Evolutionary conservation across 257 asterid species (phyloP).

Genomic region (Euphrasia confusa): DNA sequence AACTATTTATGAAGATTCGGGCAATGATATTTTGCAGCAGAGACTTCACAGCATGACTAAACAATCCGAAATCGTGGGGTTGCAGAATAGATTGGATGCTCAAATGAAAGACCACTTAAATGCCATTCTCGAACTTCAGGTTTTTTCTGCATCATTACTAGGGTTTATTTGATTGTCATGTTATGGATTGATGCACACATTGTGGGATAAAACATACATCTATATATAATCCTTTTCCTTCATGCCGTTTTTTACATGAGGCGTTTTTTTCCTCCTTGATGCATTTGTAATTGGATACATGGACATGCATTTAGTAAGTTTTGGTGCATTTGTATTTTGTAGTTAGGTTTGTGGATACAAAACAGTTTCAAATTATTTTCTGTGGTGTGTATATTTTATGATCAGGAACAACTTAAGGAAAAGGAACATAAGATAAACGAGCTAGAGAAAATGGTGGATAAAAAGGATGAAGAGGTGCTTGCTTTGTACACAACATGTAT

Average conservation of each 20-base stretch:
- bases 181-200: constrained; percentile 10
- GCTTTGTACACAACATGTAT: constrained; percentile 29
- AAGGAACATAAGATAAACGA: constrained; percentile 58
- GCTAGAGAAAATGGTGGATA: constrained; percentile 63
- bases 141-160: constrained; percentile 19
- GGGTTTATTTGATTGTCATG: neutral
- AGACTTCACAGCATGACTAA: constrained; percentile 48
- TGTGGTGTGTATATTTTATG: constrained; percentile 6
- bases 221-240: neutral
- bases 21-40: constrained; percentile 56
- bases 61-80: constrained; percentile 47
- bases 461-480: constrained; percentile 30
- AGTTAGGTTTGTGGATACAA: neutral
- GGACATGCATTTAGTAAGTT: neutral
- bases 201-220: neutral
- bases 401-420: constrained; percentile 72
- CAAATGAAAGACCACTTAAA: constrained; percentile 57
- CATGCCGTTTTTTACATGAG: neutral
- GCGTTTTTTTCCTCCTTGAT: neutral
- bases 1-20: constrained; percentile 46
- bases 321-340: constrained; percentile 1
- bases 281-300: neutral
- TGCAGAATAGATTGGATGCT: constrained; percentile 54
- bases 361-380: neutral
- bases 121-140: constrained; percentile 59